Base-by-base conservation (phyloP, 768 basidiomycete species). In the Xerocomus spinulosus region DNA sequence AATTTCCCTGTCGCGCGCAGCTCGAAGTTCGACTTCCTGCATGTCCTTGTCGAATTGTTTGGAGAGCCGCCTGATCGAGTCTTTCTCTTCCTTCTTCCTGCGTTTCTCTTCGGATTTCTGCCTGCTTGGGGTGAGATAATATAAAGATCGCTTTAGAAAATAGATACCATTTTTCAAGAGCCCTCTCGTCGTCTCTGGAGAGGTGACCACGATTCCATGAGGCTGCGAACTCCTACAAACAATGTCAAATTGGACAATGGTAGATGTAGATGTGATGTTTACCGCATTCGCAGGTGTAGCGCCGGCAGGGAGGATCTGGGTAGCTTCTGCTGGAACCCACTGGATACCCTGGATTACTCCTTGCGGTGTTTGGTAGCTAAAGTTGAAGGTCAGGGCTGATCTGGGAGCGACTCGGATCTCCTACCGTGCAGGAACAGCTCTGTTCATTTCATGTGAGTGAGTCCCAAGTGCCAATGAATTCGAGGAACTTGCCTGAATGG, bases 341-440 rank as follows among this genome's bases (percentile, higher is more conserved):
- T 78, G 78, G 44, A 78, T 78, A 13, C 87, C 87, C 48, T 68
- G 75, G 26, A 89, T 79, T 23, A 85, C 54, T 7, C 86, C 87
- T 55, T 73, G 75, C 9, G 81, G 68, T 1, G 85, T 88, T 57
- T 83, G 80, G 68, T 90, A 90, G 59, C 87, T 89, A 52, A n/a
- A n/a, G n/a, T 30, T 36, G 51, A 37, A 38, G 36, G 47, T 56
- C 29, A 54, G 49, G 34, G 32, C 41, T 25, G 46, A 48, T 34
- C 44, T 18, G 21, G 34, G 25, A 17, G 17, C n/a, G 13, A 46
- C 14, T 12, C 26, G n/a, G 18, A 30, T 44, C 36, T 65, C 70
- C 44, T 61, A 86, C 87, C 85, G 87, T 32, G 86, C 85, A 48
- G 82, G 66, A 33, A 87, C 82, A 46, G 85, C 86, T 69, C 86